These are phyloP conservation scores for Sutorius australiensis DNA, from an alignment of 768 basidiomycete genomes.

Conservation along the genomic window DNA sequence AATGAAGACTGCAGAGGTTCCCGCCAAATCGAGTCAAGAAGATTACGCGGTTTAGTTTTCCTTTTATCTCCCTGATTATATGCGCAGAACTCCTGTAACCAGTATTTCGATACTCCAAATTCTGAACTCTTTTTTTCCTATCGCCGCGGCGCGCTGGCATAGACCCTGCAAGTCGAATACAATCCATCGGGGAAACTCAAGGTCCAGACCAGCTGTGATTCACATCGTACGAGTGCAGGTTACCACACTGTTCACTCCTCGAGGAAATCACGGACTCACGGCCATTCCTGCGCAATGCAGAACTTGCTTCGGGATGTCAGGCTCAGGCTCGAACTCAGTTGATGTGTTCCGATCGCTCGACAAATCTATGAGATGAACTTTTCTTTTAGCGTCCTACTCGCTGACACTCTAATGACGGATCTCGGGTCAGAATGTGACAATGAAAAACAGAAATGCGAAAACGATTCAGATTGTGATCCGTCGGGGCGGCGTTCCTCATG, in stretches of 20 bases:
- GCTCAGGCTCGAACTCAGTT: neutral
- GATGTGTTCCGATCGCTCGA: neutral
- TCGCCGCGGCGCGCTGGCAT: no score
- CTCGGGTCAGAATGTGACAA: neutral
- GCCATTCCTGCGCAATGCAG: neutral
- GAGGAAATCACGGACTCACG: neutral
- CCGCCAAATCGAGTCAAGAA: constrained; percentile 17
- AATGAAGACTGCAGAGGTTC: constrained; percentile 11
- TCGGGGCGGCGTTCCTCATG: neutral
- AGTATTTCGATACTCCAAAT: neutral
- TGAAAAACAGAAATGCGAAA: neutral
- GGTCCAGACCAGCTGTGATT: neutral
- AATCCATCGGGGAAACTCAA: neutral
- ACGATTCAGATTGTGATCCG: neutral
- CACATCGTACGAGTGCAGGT: neutral
- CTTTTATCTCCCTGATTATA: neutral
- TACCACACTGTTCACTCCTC: neutral
- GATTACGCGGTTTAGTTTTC: constrained; percentile 1
- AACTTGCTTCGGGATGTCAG: neutral
- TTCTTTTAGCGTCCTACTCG: neutral
- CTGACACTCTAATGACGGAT: neutral
- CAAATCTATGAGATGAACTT: neutral
- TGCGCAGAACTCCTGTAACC: neutral
- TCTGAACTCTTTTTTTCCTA: no score
- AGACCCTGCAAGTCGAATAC: neutral